Evolutionary conservation across 208 protist species (phyloP), one percentile per base, ranked within the genome.

Genomic region (Crithidia thermophila): DNA sequence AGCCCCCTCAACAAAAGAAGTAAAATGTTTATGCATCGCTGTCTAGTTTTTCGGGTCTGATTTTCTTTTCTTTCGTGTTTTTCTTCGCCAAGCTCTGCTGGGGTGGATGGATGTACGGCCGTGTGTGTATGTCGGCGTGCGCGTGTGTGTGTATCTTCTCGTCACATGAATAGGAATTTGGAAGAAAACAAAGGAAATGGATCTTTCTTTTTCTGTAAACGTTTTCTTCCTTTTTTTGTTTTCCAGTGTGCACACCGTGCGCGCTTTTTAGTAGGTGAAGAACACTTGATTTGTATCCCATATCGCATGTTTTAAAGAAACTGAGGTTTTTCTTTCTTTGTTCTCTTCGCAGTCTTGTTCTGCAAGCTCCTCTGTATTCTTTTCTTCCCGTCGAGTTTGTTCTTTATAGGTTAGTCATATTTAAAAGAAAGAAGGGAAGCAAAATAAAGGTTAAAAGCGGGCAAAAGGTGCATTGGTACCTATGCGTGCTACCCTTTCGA

Each of bases 401-500:
- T 67, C 37, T 53, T 75, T 57, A 40, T 67, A 69, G 70, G 36
- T n/a, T 55, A 63, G 55, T 46, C 39, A 60, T 57, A 36, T 39
- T 58, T 40, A 52, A 11, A 60, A 43, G 40, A 5, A 34, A 21
- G 2, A 43, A 67, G 33, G 0, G 8, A 63, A 46, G 57, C 16
- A 53, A 37, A 59, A 25, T 30, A 31, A 40, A 31, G 16, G 3
- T 18, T 4, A 9, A 20, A 8, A 47, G 1, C 39, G n/a, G n/a
- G n/a, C n/a, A n/a, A n/a, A n/a, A n/a, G n/a, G n/a, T n/a, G n/a
- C n/a, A n/a, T n/a, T n/a, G n/a, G n/a, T n/a, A n/a, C n/a, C n/a
- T n/a, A n/a, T n/a, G n/a, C n/a, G n/a, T n/a, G n/a, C n/a, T n/a
- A n/a, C n/a, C n/a, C n/a, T n/a, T n/a, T n/a, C n/a, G n/a, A n/a